Evolutionary conservation across 106 monocot genomes (phyloP).

Genomic region (Acanthochlamys bracteata): DNA sequence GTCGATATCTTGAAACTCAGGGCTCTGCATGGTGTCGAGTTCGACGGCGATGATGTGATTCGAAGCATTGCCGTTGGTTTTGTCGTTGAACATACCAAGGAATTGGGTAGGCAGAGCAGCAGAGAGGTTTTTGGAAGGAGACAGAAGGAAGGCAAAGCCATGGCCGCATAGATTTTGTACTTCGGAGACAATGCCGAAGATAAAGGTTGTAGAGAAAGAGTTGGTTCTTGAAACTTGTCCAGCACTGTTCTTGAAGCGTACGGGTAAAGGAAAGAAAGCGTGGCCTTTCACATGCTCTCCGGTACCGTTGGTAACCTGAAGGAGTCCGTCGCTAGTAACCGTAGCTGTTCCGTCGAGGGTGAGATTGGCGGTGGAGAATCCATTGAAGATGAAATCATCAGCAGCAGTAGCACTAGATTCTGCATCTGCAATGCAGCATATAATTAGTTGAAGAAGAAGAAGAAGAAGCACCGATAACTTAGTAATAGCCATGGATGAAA

Average conservation of each 20-base stretch:
- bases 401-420: neutral
- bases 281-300: constrained; percentile 7
- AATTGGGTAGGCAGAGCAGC: neutral
- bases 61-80: constrained; percentile 3
- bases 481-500: too few species aligned
- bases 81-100: constrained; percentile 9
- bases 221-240: neutral
- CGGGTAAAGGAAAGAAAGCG: constrained; percentile 6
- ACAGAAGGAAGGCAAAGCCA: constrained; percentile 11
- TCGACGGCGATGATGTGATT: constrained; percentile 5
- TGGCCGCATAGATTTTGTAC: neutral
- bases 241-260: constrained; percentile 6
- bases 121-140: constrained; percentile 8
- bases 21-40: constrained; percentile 12
- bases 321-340: constrained; percentile 12
- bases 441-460: too few species aligned
- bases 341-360: constrained; percentile 14
- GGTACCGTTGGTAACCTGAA: constrained; percentile 11
- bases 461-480: too few species aligned
- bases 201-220: constrained; percentile 14
- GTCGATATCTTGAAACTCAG: constrained; percentile 9
- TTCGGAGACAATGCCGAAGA: constrained; percentile 2
- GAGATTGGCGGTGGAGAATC: constrained; percentile 14
- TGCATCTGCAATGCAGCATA: too few species aligned
- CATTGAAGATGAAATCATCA: constrained; percentile 19